Conservation (phyloP, 306 rosid genomes). For the Pyrus pyrifolia region DNA sequence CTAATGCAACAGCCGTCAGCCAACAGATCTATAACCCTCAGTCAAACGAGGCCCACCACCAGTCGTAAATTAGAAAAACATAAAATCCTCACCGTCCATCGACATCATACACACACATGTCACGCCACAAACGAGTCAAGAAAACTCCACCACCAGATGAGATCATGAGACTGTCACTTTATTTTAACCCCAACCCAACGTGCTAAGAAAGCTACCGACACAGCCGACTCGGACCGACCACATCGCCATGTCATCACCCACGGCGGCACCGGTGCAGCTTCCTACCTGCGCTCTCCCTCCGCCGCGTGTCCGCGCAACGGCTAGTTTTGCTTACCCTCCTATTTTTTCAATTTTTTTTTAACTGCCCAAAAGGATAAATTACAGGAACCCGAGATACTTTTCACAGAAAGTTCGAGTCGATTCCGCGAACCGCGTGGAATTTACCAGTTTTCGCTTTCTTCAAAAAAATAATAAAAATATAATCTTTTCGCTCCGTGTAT, state of each 20-base stretch:
- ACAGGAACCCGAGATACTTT: neutral
- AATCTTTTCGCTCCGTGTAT: neutral
- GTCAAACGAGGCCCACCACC: neutral
- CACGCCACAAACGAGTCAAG: neutral
- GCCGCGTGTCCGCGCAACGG: constrained; percentile 70
- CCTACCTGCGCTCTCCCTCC: neutral
- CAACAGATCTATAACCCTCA: neutral
- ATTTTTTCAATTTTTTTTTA: constrained; percentile 20
- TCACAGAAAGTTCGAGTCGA: constrained; percentile 46
- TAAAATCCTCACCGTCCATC: neutral
- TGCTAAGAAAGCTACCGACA: constrained; percentile 34
- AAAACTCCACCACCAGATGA: neutral
- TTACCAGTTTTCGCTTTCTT: neutral
- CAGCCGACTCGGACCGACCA: constrained; percentile 57
- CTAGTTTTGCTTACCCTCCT: constrained; percentile 35
- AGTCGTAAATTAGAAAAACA: neutral
- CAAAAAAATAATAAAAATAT: neutral
- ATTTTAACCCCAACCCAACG: neutral
- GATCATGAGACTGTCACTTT: constrained; percentile 6
- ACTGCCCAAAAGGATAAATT: constrained; percentile 39
- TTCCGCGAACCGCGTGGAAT: constrained; percentile 43
- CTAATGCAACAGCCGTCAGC: neutral
- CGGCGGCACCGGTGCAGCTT: constrained; percentile 13
- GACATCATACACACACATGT: constrained; percentile 10
- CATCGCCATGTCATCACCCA: constrained; percentile 50